Evolutionary conservation across 1,284 basidiomycete species (phyloP), one percentile per base, ranked within the genome.

Genomic region (Hemileia vastatrix): DNA sequence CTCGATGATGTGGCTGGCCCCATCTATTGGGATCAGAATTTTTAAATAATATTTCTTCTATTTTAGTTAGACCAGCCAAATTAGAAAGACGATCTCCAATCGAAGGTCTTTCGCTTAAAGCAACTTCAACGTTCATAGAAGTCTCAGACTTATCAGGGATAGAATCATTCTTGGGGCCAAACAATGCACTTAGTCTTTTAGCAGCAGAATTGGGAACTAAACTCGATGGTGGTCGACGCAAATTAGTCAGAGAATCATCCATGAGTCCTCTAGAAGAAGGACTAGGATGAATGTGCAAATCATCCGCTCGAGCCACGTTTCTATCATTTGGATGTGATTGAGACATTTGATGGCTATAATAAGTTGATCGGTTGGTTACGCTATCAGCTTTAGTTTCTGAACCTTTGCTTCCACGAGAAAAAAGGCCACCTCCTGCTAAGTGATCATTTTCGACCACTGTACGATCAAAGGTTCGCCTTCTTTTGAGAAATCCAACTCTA

Each of bases 31-130:
- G 27, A 36, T 53, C 31, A 49, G 21, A 32, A 15, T 43, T 27
- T 18, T 27, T 21, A 3, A 50, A 33, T 24, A 36, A n/a, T 53
- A 23, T 53, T 32, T 36, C n/a, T 6, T 45, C 1, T 45, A 2
- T 8, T 1, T 8, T 4, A 45, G n/a, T 9, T 6, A 13, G 50
- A 31, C 58, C 58, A 33, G 40, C 43, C 2, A 61, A 49, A 33
- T 31, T 48, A 40, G 58, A 61, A 9, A 61, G n/a, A 5, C 58
- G 23, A 11, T 61, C 32, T 18, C 58, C 51, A 53, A 61, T 45
- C 1, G 40, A 23, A 18, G 40, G n/a, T 6, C 51, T 33, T 8
- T 48, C 52, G 6, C 44, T n/a, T n/a, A n/a, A n/a, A n/a, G n/a
- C n/a, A n/a, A n/a, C 44, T 5, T 54, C 52, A 11, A 5, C 36